phyloP scores from a whole-genome alignment of 768 basidiomycete genomes.

The Termitomyces sp. region DNA sequence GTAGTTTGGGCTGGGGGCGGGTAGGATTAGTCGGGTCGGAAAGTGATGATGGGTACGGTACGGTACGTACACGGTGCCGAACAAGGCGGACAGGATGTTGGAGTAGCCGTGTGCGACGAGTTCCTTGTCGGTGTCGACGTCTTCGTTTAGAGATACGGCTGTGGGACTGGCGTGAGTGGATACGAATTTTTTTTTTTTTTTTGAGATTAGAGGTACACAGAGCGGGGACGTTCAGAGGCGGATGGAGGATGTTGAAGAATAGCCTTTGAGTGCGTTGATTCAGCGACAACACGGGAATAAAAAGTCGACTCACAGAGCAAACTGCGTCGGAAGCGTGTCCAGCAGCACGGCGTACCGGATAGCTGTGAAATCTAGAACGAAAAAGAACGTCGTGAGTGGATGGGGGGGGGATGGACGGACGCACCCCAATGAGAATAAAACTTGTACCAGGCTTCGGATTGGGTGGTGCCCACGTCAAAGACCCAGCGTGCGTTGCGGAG shows the following conservation, averaged over 20 bases:
- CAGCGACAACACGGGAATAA: too few relatives aligned
- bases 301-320: conserved; percentile 71
- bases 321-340: conserved; percentile 87
- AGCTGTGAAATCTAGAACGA: conserved; percentile 46
- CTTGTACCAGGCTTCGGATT: conserved; percentile 64
- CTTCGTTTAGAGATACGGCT: conserved; percentile 87
- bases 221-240: conserved; percentile 86
- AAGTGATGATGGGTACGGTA: too few relatives aligned
- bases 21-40: background rate
- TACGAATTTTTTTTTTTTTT: too few relatives aligned
- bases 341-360: conserved; percentile 65
- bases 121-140: conserved; percentile 88
- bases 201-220: too few relatives aligned
- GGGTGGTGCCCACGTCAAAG: conserved; percentile 57
- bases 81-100: conserved; percentile 73
- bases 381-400: too few relatives aligned
- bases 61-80: conserved; percentile 73
- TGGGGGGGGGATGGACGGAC: too few relatives aligned
- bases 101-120: conserved; percentile 91
- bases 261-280: conserved; percentile 32
- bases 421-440: conserved; percentile 79
- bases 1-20: conserved; percentile 61
- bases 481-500: conserved; percentile 77
- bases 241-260: conserved; percentile 82
- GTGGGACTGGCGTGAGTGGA: background rate